These are phyloP conservation scores for Coemansia sp. DNA, from an alignment of 192 early-diverging fungal genomes.

Conservation along the genomic window DNA sequence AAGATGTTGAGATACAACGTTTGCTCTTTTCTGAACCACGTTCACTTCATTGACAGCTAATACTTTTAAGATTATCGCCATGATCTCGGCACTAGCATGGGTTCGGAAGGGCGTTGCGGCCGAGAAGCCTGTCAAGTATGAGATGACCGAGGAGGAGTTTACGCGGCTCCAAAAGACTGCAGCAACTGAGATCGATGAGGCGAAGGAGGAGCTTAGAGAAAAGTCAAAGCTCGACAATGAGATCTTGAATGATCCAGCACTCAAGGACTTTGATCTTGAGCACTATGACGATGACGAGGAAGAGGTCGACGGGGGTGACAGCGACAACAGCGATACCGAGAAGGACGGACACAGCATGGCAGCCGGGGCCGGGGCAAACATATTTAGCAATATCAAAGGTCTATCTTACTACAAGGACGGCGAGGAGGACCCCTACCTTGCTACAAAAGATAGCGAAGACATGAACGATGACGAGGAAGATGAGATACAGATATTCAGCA, in stretches of 20 bases:
- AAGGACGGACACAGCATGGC: conserved; percentile 12
- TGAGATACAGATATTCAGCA: conserved; percentile 72
- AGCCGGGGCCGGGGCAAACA: conserved; percentile 48
- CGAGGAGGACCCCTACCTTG: conserved; percentile 85
- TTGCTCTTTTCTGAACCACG: too few relatives aligned
- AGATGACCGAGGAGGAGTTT: conserved; percentile 88
- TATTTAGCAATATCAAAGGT: conserved; percentile 86
- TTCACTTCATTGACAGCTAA: background rate
- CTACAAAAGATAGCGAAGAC: conserved; percentile 60
- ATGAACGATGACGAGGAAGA: conserved; percentile 74
- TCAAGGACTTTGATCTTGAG: conserved; percentile 89
- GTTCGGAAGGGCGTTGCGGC: conserved; percentile 90
- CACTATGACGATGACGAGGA: conserved; percentile 85
- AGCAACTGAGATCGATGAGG: conserved; percentile 61
- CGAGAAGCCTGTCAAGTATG: conserved; percentile 72
- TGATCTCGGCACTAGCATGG: conserved; percentile 95
- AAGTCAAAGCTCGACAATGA: conserved; percentile 23
- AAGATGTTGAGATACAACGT: background rate
- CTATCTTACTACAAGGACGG: conserved; percentile 81
- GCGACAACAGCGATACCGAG: conserved; percentile 37
- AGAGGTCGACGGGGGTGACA: conserved; percentile 18
- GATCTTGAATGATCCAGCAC: conserved; percentile 58
- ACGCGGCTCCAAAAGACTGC: conserved; percentile 73
- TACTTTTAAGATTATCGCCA: conserved; percentile 21
- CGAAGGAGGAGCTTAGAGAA: conserved; percentile 59